Conservation (phyloP, 2,329 filamentous ascomycete genomes). For the Beauveria sp. region DNA sequence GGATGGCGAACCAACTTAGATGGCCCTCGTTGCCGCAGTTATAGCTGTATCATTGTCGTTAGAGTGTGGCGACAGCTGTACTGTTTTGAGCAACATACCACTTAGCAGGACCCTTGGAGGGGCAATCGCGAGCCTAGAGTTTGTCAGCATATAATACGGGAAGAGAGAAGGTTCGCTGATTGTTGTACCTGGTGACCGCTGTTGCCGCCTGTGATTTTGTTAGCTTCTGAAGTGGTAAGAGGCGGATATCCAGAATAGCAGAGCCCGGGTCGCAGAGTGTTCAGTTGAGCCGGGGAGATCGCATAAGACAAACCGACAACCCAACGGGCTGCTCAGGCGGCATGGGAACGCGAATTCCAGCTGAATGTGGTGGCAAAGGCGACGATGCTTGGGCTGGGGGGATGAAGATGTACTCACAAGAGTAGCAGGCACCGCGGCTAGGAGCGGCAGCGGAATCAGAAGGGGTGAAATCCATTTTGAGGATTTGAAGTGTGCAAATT, state of each 20-base stretch:
- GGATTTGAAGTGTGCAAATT: not conserved
- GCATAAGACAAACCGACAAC: too few species aligned
- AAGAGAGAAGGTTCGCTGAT: not conserved
- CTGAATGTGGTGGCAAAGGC: not conserved
- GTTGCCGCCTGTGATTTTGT: constrained; percentile 18
- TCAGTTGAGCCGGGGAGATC: too few species aligned
- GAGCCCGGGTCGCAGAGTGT: too few species aligned
- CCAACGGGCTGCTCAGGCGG: too few species aligned
- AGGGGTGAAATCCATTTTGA: constrained; percentile 35
- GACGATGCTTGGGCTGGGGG: not conserved
- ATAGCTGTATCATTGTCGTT: constrained; percentile 48
- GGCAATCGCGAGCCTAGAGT: constrained; percentile 71
- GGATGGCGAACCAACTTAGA: constrained; percentile 54
- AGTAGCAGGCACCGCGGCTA: constrained; percentile 42
- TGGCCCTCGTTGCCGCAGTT: constrained; percentile 74
- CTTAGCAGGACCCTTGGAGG: constrained; percentile 73
- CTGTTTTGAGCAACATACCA: constrained; percentile 49
- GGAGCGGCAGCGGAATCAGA: constrained; percentile 12
- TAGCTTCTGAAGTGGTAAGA: not conserved
- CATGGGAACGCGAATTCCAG: not conserved
- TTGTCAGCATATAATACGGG: constrained; percentile 15
- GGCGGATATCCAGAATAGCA: too few species aligned
- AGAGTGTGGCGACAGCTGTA: constrained; percentile 13
- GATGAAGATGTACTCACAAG: constrained; percentile 32
- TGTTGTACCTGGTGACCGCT: constrained; percentile 18